phyloP scores from a whole-genome alignment of 2,329 filamentous ascomycete genomes.

The Fusarium mangiferae region DNA sequence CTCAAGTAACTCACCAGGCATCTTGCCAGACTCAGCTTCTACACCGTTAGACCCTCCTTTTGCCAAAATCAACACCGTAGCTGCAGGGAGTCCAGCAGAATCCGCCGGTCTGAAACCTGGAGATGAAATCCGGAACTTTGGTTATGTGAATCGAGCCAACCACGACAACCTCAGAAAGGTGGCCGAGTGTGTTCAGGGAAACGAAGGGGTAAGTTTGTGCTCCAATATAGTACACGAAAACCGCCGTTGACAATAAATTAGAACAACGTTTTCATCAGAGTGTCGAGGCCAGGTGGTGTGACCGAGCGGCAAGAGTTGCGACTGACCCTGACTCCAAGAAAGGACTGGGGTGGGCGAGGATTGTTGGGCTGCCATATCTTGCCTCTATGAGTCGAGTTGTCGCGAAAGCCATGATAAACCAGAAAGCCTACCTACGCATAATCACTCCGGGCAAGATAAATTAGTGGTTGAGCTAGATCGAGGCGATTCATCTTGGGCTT shows the following conservation, averaged over 20 bases:
- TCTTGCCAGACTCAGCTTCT: constrained; percentile 46
- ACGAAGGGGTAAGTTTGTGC: constrained; percentile 78
- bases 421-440: background rate
- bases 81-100: constrained; percentile 81
- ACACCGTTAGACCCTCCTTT: constrained; percentile 62
- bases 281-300: constrained; percentile 60
- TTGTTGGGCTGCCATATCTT: constrained; percentile 91
- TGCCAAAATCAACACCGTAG: constrained; percentile 89
- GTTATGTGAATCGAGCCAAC: constrained; percentile 83
- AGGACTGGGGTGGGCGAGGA: constrained; percentile 90
- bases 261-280: constrained; percentile 77
- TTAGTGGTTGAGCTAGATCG: background rate
- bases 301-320: constrained; percentile 67
- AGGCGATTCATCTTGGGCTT: background rate
- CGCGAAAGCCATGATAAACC: background rate
- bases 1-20: constrained; percentile 43
- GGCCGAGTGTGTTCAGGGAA: constrained; percentile 88
- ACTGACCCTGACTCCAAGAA: constrained; percentile 78
- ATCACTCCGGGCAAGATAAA: background rate
- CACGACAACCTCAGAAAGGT: constrained; percentile 88
- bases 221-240: background rate
- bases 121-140: constrained; percentile 87
- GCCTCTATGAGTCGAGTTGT: constrained; percentile 65
- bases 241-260: constrained; percentile 52
- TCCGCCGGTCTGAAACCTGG: constrained; percentile 82